These are phyloP conservation scores for Liquidambar formosana DNA, from an alignment of 164 flowering plant genomes.

Conservation along the genomic window DNA sequence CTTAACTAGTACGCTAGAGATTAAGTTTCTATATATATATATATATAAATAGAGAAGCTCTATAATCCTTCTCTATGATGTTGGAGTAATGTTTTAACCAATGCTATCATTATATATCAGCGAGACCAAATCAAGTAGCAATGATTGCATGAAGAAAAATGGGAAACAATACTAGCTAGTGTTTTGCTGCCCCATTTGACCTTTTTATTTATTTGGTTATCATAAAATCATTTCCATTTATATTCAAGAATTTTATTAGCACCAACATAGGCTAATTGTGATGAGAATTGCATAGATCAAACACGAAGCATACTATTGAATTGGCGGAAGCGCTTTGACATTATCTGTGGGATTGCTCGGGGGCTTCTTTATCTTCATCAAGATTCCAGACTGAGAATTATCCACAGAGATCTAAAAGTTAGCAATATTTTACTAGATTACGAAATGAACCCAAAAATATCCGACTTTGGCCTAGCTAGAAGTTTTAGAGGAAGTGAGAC, in stretches of 20 bases:
- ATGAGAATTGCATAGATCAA: conserved; percentile 18
- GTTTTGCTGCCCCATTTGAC: too few relatives aligned
- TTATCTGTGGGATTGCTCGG: conserved; percentile 23
- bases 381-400: conserved; percentile 39
- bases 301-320: conserved; percentile 11
- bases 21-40: too few relatives aligned
- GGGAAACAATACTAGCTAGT: too few relatives aligned
- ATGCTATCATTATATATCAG: too few relatives aligned
- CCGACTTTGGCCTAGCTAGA: conserved; percentile 43
- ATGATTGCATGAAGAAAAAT: too few relatives aligned
- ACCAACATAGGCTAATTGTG: background rate
- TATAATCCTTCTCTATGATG: too few relatives aligned
- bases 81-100: too few relatives aligned
- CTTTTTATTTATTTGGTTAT: too few relatives aligned
- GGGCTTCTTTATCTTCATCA: conserved; percentile 27
- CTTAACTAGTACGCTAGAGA: too few relatives aligned
- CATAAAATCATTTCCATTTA: background rate
- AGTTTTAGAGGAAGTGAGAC: conserved; percentile 28
- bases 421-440: conserved; percentile 40
- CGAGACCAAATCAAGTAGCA: too few relatives aligned
- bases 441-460: conserved; percentile 35
- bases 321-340: conserved; percentile 32
- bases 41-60: too few relatives aligned
- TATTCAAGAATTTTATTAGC: too few relatives aligned
- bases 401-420: conserved; percentile 46